These are phyloP conservation scores for Diaporthe nobilis DNA, from an alignment of 2,329 filamentous ascomycete genomes.

Conservation along the genomic window DNA sequence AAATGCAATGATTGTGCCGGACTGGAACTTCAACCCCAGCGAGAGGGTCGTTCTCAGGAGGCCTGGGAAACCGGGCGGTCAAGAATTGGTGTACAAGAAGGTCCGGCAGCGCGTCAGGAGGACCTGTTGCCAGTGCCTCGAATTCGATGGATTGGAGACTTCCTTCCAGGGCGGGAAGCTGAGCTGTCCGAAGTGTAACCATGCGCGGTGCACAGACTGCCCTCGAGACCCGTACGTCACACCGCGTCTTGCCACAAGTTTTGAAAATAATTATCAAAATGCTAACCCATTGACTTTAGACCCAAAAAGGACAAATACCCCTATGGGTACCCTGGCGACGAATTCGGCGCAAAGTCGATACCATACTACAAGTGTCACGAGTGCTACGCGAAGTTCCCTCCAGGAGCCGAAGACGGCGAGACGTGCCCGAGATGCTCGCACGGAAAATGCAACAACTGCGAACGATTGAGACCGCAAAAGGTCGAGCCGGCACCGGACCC, in stretches of 20 bases:
- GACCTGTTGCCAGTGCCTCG: slow-evolving; percentile 79
- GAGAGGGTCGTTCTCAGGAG: slow-evolving; percentile 70
- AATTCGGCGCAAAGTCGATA: slow-evolving; percentile 65
- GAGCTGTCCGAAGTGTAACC: slow-evolving; percentile 77
- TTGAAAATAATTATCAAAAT: slow-evolving; percentile 27
- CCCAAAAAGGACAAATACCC: slow-evolving; percentile 79
- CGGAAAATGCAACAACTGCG: slow-evolving; percentile 71
- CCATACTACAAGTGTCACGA: slow-evolving; percentile 72
- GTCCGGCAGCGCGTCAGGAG: slow-evolving; percentile 81
- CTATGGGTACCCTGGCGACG: slow-evolving; percentile 78
- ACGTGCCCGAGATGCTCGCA: slow-evolving; percentile 73
- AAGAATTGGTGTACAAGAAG: slow-evolving; percentile 78
- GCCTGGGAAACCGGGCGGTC: slow-evolving; percentile 74
- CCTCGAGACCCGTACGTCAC: slow-evolving; percentile 81
- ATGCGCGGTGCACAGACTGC: slow-evolving; percentile 84
- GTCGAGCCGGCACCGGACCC: slow-evolving; percentile 74
- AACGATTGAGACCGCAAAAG: slow-evolving; percentile 70
- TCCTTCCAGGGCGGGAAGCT: slow-evolving; percentile 73
- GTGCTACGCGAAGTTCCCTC: slow-evolving; percentile 72
- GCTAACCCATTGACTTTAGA: slow-evolving; percentile 54
- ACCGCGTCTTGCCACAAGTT: not conserved
- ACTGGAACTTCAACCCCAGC: slow-evolving; percentile 61
- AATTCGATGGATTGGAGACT: slow-evolving; percentile 52
- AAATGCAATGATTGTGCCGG: slow-evolving; percentile 66
- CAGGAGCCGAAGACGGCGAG: slow-evolving; percentile 63